Percentiles rank a stretch among this genome's conserved stretches.
Evolutionary conservation across 2,329 filamentous ascomycete species (phyloP).

Genomic region (Neopestalotiopsis clavispora): DNA sequence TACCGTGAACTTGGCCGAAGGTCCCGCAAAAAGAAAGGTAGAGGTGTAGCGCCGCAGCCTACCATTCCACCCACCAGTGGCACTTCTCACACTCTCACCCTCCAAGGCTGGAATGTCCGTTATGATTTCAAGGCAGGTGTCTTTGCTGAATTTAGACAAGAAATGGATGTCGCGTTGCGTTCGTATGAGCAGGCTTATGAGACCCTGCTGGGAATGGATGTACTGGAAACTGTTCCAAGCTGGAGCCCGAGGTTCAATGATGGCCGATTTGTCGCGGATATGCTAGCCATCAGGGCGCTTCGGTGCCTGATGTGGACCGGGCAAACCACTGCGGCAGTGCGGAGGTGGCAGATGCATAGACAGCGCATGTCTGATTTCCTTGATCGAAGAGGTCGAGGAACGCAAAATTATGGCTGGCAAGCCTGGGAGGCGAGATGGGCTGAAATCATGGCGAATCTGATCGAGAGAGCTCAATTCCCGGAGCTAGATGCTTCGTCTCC

Average conservation of each 20-base stretch:
- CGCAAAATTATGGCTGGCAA: constrained; percentile 88
- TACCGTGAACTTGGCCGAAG: constrained; percentile 95
- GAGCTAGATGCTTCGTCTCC: constrained; percentile 51
- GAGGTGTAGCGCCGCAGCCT: constrained; percentile 78
- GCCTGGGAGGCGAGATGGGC: constrained; percentile 87
- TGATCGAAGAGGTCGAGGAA: constrained; percentile 83
- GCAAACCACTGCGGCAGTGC: constrained; percentile 78
- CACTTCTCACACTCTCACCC: constrained; percentile 83
- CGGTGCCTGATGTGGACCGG: constrained; percentile 83
- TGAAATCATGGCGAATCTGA: constrained; percentile 64
- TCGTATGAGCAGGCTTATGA: constrained; percentile 91
- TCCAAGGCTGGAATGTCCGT: constrained; percentile 88
- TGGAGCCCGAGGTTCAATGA: constrained; percentile 94
- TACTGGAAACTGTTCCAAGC: constrained; percentile 85
- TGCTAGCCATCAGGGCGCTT: constrained; percentile 79
- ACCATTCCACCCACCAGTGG: constrained; percentile 82
- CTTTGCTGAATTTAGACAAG: constrained; percentile 90
- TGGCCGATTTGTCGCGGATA: constrained; percentile 84
- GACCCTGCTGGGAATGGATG: constrained; percentile 77
- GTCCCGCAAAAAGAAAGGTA: constrained; percentile 82
- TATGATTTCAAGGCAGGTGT: constrained; percentile 94
- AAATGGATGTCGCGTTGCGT: constrained; percentile 84
- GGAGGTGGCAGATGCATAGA: constrained; percentile 80
- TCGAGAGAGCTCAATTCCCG: constrained; percentile 58
- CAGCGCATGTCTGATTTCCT: constrained; percentile 77